Conservation (phyloP, 2,329 filamentous ascomycete species). For the Penicillium verrucosum region DNA sequence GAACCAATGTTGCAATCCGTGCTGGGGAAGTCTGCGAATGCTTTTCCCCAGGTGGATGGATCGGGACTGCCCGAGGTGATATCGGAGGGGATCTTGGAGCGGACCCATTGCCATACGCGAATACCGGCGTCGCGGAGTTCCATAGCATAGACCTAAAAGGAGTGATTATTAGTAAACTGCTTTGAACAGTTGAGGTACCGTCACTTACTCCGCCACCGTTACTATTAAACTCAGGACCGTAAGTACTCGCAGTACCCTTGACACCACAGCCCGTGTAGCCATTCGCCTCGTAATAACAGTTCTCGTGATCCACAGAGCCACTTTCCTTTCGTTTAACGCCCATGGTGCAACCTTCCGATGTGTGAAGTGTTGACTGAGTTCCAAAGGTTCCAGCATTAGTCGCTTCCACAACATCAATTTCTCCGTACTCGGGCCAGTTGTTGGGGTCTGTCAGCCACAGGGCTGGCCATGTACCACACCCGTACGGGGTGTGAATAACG, state of each 20-base stretch:
- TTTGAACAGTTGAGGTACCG: not conserved
- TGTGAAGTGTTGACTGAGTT: constrained; percentile 61
- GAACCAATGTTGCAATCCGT: constrained; percentile 58
- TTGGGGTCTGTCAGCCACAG: constrained; percentile 62
- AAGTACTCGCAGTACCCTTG: constrained; percentile 42
- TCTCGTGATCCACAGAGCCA: constrained; percentile 43
- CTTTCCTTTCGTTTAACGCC: constrained; percentile 54
- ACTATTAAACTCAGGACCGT: constrained; percentile 54
- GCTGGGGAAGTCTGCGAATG: constrained; percentile 62
- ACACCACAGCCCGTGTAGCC: constrained; percentile 60
- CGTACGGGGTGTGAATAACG: constrained; percentile 60
- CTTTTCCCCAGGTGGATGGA: constrained; percentile 61
- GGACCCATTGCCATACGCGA: constrained; percentile 60
- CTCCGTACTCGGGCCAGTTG: constrained; percentile 63
- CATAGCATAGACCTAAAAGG: constrained; percentile 53
- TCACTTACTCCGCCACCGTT: constrained; percentile 51
- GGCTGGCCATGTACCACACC: constrained; percentile 63
- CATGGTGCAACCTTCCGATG: constrained; percentile 53
- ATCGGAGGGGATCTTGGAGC: constrained; percentile 51
- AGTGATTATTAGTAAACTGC: not conserved
- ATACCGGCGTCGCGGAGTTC: constrained; percentile 63
- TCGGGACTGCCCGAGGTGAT: constrained; percentile 54
- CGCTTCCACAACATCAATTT: constrained; percentile 63
- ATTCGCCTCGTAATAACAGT: constrained; percentile 54
- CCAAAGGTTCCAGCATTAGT: constrained; percentile 54